Percentiles rank a stretch among this genome's conserved stretches.
Evolutionary conservation across 176 grass and related monocot species (phyloP).

Genomic region (Oryza punctata): DNA sequence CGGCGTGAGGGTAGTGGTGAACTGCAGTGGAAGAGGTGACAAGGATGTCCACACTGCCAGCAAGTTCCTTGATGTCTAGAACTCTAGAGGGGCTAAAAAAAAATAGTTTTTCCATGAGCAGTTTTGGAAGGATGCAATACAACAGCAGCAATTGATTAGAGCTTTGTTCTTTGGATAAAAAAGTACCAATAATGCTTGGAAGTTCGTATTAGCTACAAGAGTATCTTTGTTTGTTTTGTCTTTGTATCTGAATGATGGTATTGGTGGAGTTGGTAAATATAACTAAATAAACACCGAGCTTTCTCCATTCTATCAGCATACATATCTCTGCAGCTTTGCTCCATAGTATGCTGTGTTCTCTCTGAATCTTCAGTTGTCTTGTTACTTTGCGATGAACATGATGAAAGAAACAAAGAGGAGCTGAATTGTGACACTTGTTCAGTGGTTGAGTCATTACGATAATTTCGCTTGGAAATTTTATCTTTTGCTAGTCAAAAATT

Average conservation of each 20-base stretch:
- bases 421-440: not conserved
- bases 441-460: not conserved
- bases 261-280: slow-evolving; percentile 13
- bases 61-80: slow-evolving; percentile 83
- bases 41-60: slow-evolving; percentile 98
- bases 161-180: slow-evolving; percentile 29
- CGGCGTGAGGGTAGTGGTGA: slow-evolving; percentile 71
- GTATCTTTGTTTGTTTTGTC: slow-evolving; percentile 37
- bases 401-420: not conserved
- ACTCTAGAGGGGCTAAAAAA: slow-evolving; percentile 2
- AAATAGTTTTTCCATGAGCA: slow-evolving; percentile 8
- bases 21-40: slow-evolving; percentile 91
- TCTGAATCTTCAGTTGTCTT: not conserved
- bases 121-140: slow-evolving; percentile 33
- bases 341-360: not conserved
- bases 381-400: not conserved
- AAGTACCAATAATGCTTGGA: slow-evolving; percentile 38
- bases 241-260: slow-evolving; percentile 21
- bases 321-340: not conserved
- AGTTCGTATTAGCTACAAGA: slow-evolving; percentile 1
- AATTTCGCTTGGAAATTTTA: not conserved
- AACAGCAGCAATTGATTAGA: not conserved
- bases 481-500: not conserved
- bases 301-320: not conserved
- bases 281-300: slow-evolving; percentile 33